Percentiles rank a stretch among this genome's conserved stretches.
Evolutionary conservation across 495 filamentous ascomycete genomes (phyloP).

Genomic region (Aspergillus heteromorphus): DNA sequence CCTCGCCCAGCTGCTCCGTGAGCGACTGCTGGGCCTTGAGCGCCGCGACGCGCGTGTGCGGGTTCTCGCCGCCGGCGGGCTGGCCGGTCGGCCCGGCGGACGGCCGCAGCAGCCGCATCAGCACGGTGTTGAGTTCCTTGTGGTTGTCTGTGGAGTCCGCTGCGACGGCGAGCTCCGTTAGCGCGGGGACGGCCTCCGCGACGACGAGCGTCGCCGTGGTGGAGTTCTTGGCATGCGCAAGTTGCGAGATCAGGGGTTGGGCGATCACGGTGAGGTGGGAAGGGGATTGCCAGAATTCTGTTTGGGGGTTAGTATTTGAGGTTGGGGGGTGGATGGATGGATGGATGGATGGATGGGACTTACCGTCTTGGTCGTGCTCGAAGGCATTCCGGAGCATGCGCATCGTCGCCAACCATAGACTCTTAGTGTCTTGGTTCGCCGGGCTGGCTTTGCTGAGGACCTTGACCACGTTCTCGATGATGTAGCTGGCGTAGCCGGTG

Average conservation of each 20-base stretch:
- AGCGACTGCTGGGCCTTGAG: slow-evolving; percentile 73
- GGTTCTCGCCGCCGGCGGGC: slow-evolving; percentile 44
- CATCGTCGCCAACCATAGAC: slow-evolving; percentile 60
- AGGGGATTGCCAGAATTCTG: slow-evolving; percentile 85
- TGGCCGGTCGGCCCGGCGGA: slow-evolving; percentile 55
- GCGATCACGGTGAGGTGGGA: slow-evolving; percentile 71
- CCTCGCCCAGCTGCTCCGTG: slow-evolving; percentile 74
- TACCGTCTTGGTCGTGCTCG: slow-evolving; percentile 70
- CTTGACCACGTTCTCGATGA: slow-evolving; percentile 66
- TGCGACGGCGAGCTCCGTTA: slow-evolving; percentile 72
- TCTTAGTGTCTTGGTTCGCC: slow-evolving; percentile 45
- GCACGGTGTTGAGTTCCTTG: slow-evolving; percentile 71
- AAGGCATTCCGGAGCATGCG: slow-evolving; percentile 67
- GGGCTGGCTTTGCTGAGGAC: slow-evolving; percentile 51
- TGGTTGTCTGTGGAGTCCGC: slow-evolving; percentile 80
- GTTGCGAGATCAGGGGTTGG: slow-evolving; percentile 61
- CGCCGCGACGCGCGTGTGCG: slow-evolving; percentile 61
- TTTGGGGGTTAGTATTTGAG: slow-evolving; percentile 11
- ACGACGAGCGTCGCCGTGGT: slow-evolving; percentile 35
- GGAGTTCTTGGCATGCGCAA: slow-evolving; percentile 49
- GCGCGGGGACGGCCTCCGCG: slow-evolving; percentile 46
- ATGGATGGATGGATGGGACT: neutral
- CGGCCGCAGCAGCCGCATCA: slow-evolving; percentile 72
- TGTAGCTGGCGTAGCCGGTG: slow-evolving; percentile 79
- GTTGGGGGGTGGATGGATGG: neutral